A percentile compares a stretch with the other conserved stretches of the same genome.
Conservation (phyloP, 768 basidiomycete genomes). For the Nevesoporus exiguus region DNA sequence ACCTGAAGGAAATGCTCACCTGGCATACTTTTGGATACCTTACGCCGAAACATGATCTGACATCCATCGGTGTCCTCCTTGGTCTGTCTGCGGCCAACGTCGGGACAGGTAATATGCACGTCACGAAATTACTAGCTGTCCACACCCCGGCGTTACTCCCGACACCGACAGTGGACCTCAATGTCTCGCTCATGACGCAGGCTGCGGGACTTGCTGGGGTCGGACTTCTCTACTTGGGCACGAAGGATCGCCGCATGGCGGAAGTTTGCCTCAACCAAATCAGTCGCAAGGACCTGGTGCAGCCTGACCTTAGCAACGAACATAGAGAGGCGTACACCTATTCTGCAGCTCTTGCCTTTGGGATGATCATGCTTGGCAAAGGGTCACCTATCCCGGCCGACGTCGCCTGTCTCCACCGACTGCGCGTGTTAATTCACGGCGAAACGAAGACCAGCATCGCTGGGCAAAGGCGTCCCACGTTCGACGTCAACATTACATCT, state of each 20-base stretch:
- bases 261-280: slow-evolving; percentile 89
- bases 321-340: slow-evolving; percentile 91
- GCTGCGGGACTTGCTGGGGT: slow-evolving; percentile 84
- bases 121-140: slow-evolving; percentile 88
- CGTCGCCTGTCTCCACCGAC: slow-evolving; percentile 57
- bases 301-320: slow-evolving; percentile 81
- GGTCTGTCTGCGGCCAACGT: slow-evolving; percentile 91
- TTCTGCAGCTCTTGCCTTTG: slow-evolving; percentile 85
- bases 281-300: slow-evolving; percentile 69
- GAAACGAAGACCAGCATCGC: slow-evolving; percentile 45
- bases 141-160: slow-evolving; percentile 93
- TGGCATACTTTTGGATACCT: slow-evolving; percentile 97
- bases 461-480: slow-evolving; percentile 42
- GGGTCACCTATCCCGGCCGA: slow-evolving; percentile 81
- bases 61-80: slow-evolving; percentile 88
- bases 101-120: slow-evolving; percentile 79
- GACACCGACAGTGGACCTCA: slow-evolving; percentile 80
- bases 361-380: slow-evolving; percentile 93
- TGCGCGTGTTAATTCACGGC: slow-evolving; percentile 77
- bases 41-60: slow-evolving; percentile 93
- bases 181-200: slow-evolving; percentile 87
- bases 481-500: slow-evolving; percentile 88
- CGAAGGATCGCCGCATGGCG: slow-evolving; percentile 85
- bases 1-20: slow-evolving; percentile 82
- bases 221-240: slow-evolving; percentile 87